Percentiles rank a stretch among this genome's conserved stretches.
Evolutionary conservation across 306 rosid species (phyloP).

Genomic region (Lathyrus aphaca): DNA sequence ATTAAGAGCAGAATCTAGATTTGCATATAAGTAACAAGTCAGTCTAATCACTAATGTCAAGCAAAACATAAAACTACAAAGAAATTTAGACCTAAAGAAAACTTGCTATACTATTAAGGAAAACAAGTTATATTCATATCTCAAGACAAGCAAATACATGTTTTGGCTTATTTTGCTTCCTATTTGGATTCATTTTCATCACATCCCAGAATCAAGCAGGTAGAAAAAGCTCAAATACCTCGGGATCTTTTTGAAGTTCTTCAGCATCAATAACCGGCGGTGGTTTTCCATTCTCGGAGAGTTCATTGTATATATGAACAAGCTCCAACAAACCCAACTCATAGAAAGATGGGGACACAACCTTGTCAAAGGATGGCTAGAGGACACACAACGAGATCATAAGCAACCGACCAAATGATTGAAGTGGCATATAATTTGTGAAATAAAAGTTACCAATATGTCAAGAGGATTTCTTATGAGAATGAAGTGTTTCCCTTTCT

Average conservation of each 20-base stretch:
- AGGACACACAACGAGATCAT: conserved; percentile 19
- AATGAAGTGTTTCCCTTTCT: conserved; percentile 80
- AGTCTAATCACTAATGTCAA: conserved; percentile 2
- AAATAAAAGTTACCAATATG: conserved; percentile 60
- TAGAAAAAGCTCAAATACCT: conserved; percentile 51
- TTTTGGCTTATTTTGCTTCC: background rate
- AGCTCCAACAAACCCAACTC: conserved; percentile 74
- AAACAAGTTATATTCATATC: background rate
- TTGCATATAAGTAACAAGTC: conserved; percentile 14
- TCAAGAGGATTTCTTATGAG: conserved; percentile 80
- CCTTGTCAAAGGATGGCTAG: conserved; percentile 77
- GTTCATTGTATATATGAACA: conserved; percentile 67
- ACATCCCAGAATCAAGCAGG: conserved; percentile 27
- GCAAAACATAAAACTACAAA: background rate
- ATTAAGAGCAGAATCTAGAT: conserved; percentile 18
- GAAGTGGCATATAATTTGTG: background rate
- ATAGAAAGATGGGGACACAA: conserved; percentile 62
- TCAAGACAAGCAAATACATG: background rate
- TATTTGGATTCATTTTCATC: background rate
- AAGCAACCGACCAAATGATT: conserved; percentile 10
- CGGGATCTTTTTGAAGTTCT: conserved; percentile 72
- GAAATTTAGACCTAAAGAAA: background rate
- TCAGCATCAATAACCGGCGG: conserved; percentile 73
- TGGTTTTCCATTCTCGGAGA: conserved; percentile 63
- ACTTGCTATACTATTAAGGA: too few species aligned